Evolutionary conservation across 495 filamentous ascomycete genomes (phyloP).

Genomic region (Aspergillus ellipticus): DNA sequence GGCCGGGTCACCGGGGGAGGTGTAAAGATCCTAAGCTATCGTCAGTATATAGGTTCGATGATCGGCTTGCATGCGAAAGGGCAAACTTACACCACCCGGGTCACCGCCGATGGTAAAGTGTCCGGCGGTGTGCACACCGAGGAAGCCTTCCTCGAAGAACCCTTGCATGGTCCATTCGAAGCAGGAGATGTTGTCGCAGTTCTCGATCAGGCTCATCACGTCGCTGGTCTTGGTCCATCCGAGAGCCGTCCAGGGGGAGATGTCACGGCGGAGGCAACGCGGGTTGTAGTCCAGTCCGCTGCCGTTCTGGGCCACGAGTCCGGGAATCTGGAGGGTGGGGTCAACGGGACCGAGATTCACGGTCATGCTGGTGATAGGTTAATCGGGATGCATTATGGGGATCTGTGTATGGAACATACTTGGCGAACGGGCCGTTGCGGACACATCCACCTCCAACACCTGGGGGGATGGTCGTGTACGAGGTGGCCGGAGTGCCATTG

Average conservation of each 20-base stretch:
- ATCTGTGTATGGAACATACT: conserved; percentile 5
- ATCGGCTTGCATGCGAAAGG: neutral
- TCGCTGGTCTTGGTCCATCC: conserved; percentile 11
- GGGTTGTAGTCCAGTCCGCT: conserved; percentile 44
- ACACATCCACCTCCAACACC: conserved; percentile 61
- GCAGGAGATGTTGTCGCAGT: conserved; percentile 10
- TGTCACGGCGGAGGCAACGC: conserved; percentile 58
- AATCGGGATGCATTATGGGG: neutral
- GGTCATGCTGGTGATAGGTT: conserved; percentile 8
- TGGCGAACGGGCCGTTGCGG: conserved; percentile 49
- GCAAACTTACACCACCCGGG: conserved; percentile 10
- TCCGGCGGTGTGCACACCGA: conserved; percentile 29
- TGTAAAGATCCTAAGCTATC: conserved; percentile 29
- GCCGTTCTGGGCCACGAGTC: conserved; percentile 16
- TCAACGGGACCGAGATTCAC: conserved; percentile 48
- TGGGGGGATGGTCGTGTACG: conserved; percentile 27
- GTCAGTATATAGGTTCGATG: conserved; percentile 22
- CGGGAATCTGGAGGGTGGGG: conserved; percentile 16
- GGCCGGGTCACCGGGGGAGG: conserved; percentile 44
- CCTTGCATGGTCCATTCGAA: conserved; percentile 20
- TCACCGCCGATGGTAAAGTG: conserved; percentile 30
- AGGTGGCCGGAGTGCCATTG: conserved; percentile 16
- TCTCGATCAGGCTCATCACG: conserved; percentile 12
- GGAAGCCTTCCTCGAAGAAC: conserved; percentile 14
- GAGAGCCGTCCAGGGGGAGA: conserved; percentile 23